Evolutionary conservation across 495 filamentous ascomycete species (phyloP), one percentile per base, ranked within the genome.

Genomic region (Hypoxylon intermedium): DNA sequence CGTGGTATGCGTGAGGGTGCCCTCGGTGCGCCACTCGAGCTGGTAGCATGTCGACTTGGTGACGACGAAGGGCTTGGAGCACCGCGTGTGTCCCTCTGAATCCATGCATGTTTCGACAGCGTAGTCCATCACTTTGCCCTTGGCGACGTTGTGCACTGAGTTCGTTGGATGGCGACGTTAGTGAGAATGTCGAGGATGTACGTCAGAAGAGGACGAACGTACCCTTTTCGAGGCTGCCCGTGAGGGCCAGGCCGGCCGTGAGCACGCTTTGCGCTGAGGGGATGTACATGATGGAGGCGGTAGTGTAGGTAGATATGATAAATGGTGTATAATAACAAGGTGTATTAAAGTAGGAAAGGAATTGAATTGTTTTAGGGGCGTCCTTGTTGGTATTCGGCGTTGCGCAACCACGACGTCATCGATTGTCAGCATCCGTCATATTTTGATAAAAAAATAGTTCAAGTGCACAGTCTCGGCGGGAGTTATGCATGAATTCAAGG

Each of bases 11-110:
- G 65, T 70, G 15, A 77, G 40, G 6, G 68, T 30, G 9, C 72
- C 75, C 12, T 72, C 67, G 7, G 75, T 75, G 23, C 37, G 56
- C 75, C 75, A 77, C 21, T 67, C 65, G 1, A 77, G 28, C n/a
- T 63, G 62, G 60, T 77, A 77, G 65, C 74, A 77, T 0, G 65
- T 69, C 4, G 53, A 55, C 19, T 67, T 66, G 5, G 49, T 30
- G 20, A 74, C 71, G 0, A 69, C 44, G 62, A 77, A 77, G 0
- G 75, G 75, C 28, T 64, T 50, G 21, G 70, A 64, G 68, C 73
- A 77, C 3, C 75, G 67, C 30, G 47, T 53, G 47, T 71, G 62
- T n/a, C 71, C 69, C 16, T 72, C 67, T 1, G 0, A 16, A 50
- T 77, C 75, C 18, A 64, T 15, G 61, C 75, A 77, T 3, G 63